phyloP scores from a whole-genome alignment of 2,329 filamentous ascomycete species.

The Microdochium trichocladiopsis region DNA sequence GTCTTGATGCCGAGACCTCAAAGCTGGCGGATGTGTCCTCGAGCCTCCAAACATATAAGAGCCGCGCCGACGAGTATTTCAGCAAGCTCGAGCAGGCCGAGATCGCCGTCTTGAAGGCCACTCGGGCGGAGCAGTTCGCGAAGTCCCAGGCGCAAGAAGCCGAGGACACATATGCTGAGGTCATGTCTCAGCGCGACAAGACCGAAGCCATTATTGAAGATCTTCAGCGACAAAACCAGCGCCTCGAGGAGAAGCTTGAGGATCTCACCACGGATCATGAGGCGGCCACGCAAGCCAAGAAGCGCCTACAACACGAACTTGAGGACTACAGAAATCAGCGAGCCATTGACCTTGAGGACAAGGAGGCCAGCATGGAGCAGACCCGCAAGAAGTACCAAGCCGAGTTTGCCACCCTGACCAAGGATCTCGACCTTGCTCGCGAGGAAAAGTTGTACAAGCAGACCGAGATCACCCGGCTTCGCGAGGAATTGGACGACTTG shows the following conservation, averaged over 20 bases:
- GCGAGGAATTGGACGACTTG: constrained; percentile 93
- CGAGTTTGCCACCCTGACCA: constrained; percentile 81
- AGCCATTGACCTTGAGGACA: constrained; percentile 94
- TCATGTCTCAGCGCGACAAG: constrained; percentile 87
- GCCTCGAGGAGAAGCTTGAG: constrained; percentile 84
- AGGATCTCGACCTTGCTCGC: constrained; percentile 87
- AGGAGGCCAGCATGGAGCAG: constrained; percentile 92
- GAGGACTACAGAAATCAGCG: constrained; percentile 95
- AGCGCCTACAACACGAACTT: constrained; percentile 90
- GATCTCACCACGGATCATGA: constrained; percentile 88
- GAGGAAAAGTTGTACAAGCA: constrained; percentile 84
- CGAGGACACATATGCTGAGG: constrained; percentile 81
- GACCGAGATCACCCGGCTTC: constrained; percentile 76
- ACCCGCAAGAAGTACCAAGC: constrained; percentile 95
- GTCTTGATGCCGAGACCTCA: constrained; percentile 81
- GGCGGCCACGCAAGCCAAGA: constrained; percentile 80
- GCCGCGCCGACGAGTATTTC: constrained; percentile 91
- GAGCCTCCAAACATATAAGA: constrained; percentile 84
- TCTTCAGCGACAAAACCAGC: constrained; percentile 80
- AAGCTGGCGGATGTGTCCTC: constrained; percentile 78
- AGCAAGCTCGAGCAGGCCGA: constrained; percentile 95
- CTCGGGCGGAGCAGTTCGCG: constrained; percentile 87
- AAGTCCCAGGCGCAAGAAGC: constrained; percentile 84
- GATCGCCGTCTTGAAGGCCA: constrained; percentile 88
- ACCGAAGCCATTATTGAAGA: constrained; percentile 86